Base-by-base conservation (phyloP, 352 stramenopile species). In the Phytophthora idaei region DNA sequence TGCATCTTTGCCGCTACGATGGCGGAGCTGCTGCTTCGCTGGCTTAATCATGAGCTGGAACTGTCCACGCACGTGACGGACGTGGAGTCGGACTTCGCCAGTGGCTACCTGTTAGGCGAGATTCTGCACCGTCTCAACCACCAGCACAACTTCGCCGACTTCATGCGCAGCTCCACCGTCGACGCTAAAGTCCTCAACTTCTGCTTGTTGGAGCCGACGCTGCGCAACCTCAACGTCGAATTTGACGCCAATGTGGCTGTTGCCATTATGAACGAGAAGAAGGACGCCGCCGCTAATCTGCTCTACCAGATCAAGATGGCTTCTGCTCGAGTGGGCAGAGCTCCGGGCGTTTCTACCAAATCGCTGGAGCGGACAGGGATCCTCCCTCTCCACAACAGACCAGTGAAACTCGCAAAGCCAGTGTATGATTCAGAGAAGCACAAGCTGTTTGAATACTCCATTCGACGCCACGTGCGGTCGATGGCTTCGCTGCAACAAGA, bases 151-250 rank as follows among this genome's bases (percentile, higher is more conserved):
- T 91, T 97, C 48, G 51, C 65, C 44, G 77, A 93, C 54, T 97
- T 97, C 49, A 77, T 93, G 61, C 61, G 85, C 62, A 90, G 75
- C 74, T 69, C 70, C 25, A 89, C 68, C 31, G 80, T 83, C 10
- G 83, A 95, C 53, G 87, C 88, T 57, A 97, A 95, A 70, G 90
- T 95, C 69, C 53, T 93, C 73, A 97, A 97, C 71, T 97, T 96
- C 67, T 95, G 87, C 17, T 72, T 96, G 25, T 61, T 97, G 14
- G 86, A 96, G 73, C 87, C 88, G 4, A 81, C 75, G 34, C 64
- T 97, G 29, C 81, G 81, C 21, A 83, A 83, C 29, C 76, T 97
- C 47, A 77, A 80, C 59, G 68, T 97, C 47, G 70, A 73, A 4
- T 94, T 97, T 57, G 86, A 97, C 57, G 77, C 86, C n/a, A 84